phyloP scores from a whole-genome alignment of 1,139 yeast species.

The Hyphopichia buzzinii region DNA sequence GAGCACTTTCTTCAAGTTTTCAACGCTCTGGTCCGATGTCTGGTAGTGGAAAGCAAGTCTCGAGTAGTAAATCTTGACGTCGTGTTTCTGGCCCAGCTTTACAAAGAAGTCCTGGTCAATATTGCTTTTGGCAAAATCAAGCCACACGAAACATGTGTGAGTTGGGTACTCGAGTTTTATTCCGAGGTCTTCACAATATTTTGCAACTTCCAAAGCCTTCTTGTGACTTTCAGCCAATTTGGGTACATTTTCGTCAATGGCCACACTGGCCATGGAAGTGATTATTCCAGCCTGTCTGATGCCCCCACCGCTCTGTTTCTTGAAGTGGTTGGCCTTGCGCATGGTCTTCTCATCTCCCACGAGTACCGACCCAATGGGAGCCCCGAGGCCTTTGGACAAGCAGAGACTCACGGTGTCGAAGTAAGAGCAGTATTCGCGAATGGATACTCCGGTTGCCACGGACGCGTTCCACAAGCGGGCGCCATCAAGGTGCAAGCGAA shows the following conservation, averaged over 20 bases:
- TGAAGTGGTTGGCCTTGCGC: constrained; percentile 45
- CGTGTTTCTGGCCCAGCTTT: constrained; percentile 23
- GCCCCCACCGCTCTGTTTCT: constrained; percentile 49
- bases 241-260: constrained; percentile 38
- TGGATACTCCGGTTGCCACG: constrained; percentile 38
- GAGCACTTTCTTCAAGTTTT: constrained; percentile 27
- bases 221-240: constrained; percentile 48
- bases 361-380: constrained; percentile 46
- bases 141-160: constrained; percentile 42
- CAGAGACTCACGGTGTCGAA: constrained; percentile 48
- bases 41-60: constrained; percentile 44
- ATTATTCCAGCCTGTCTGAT: constrained; percentile 46
- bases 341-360: constrained; percentile 34
- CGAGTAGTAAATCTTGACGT: constrained; percentile 27
- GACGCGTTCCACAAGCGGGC: constrained; percentile 50
- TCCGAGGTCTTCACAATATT: constrained; percentile 35
- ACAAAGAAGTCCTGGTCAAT: constrained; percentile 29
- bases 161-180: constrained; percentile 38
- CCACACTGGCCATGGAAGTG: constrained; percentile 41
- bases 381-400: constrained; percentile 45
- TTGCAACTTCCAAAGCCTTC: constrained; percentile 52
- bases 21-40: constrained; percentile 31
- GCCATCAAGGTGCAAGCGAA: constrained; percentile 44
- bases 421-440: constrained; percentile 37
- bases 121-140: constrained; percentile 33